Conservation (phyloP, 352 stramenopile genomes). For the Phytophthora syringae region DNA sequence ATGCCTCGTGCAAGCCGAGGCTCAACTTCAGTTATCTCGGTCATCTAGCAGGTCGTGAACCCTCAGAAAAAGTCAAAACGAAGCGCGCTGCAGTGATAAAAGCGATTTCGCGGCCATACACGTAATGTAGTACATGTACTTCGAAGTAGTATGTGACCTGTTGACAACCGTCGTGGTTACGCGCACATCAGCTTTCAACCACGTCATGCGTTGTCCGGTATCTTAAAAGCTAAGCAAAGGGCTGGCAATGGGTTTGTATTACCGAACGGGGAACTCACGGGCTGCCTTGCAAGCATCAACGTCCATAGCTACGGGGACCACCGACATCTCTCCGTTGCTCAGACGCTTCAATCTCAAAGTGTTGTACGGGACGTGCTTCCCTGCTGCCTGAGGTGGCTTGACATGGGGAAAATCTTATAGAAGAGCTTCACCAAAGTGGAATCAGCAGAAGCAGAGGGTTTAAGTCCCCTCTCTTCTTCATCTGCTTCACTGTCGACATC, state of each 20-base stretch:
- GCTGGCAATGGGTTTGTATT: no score
- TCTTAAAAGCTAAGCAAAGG: not conserved
- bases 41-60: no score
- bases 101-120: not conserved
- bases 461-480: not conserved
- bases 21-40: constrained; percentile 1
- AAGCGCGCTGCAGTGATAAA: no score
- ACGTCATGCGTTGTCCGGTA: constrained; percentile 1
- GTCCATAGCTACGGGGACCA: not conserved
- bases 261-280: no score
- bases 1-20: constrained; percentile 3
- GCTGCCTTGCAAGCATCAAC: no score
- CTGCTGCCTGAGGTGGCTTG: not conserved
- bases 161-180: constrained; percentile 17
- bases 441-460: not conserved
- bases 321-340: not conserved
- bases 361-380: not conserved
- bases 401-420: not conserved
- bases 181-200: constrained; percentile 7
- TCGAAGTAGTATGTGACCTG: no score
- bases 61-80: no score
- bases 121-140: no score
- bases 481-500: not conserved
- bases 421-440: not conserved
- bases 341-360: not conserved